A percentile compares a stretch with the other conserved stretches of the same genome.
These are phyloP conservation scores for Brettanomyces custersianus DNA, from an alignment of 805 yeast genomes.

Conservation along the genomic window DNA sequence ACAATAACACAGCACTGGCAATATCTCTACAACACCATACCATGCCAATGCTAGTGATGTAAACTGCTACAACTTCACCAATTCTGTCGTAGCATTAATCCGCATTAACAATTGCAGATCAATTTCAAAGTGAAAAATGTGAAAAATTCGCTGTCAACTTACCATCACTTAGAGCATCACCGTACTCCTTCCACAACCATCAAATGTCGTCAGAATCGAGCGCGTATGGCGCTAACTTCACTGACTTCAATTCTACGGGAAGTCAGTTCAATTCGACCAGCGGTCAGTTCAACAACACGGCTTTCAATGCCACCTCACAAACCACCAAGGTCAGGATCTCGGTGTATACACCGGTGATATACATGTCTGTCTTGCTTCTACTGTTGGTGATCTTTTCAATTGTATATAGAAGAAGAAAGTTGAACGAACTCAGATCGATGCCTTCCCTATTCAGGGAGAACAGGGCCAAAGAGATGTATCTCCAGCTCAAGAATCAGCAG, in stretches of 20 bases:
- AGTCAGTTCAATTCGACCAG: background rate
- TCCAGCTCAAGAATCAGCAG: slow-evolving; percentile 41
- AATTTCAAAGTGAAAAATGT: no score
- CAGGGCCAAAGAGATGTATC: slow-evolving; percentile 54
- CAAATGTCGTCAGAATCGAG: no score
- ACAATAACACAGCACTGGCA: no score
- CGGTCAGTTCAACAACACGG: background rate
- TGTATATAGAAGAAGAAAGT: slow-evolving; percentile 51
- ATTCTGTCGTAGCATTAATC: no score
- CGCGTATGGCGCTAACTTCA: no score
- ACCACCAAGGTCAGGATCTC: slow-evolving; percentile 32
- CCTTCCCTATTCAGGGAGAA: slow-evolving; percentile 70
- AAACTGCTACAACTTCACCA: no score
- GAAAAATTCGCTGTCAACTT: no score
- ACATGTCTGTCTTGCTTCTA: slow-evolving; percentile 58
- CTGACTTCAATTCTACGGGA: background rate
- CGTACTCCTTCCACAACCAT: no score
- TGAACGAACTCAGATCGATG: slow-evolving; percentile 44
- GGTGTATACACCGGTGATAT: slow-evolving; percentile 65
- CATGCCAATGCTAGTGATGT: no score
- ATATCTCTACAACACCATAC: no score
- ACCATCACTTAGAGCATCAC: no score
- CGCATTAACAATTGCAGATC: no score
- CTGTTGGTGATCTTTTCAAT: slow-evolving; percentile 64
- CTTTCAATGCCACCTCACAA: background rate